Evolutionary conservation across 2,329 filamentous ascomycete species (phyloP), one percentile per base, ranked within the genome.

Genomic region (Hypoxylon sp.): DNA sequence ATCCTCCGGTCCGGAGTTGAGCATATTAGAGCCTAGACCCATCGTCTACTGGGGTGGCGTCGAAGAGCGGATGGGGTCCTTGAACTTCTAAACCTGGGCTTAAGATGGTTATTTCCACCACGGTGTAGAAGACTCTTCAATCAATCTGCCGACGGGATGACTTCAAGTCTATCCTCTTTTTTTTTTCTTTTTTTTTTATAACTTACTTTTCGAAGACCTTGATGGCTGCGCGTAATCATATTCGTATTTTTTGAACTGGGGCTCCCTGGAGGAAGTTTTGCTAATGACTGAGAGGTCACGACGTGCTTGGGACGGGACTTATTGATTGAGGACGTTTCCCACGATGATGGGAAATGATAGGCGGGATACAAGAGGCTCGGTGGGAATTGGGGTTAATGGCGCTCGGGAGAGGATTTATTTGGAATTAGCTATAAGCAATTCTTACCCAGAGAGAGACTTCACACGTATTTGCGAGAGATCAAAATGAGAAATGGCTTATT

Each of bases 31-130:
- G 78, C 88, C 88, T 1, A 80, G 88, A 47, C 88, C 88, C 10
- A 83, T 89, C 37, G 86, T 89, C 58, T 90, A 89, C 79, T 90
- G 88, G 85, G 87, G 86, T 70, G 87, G 88, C 42, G 78, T 90
- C 52, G 88, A 90, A 78, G 88, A 90, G 80, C 83, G 87, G 57
- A 88, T 90, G 76, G 80, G 81, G 47, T 80, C 79, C 29, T 77
- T 83, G 37, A 80, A 75, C 70, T 79, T 83, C 52, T 81, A 74
- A 74, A 65, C 22, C 26, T 44, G n/a, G 19, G 33, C 37, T 17
- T 33, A 24, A 51, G 22, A 29, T 22, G n/a, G 13, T 24, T 26
- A 17, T 51, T 42, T 46, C 35, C 46, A 11, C 33, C 13, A 3
- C 13, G 3, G 14, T 29, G 46, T 26, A 5, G 26, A 33, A 19